Evolutionary conservation across 2,329 filamentous ascomycete species (phyloP).

Genomic region (Botrytis squamosa): DNA sequence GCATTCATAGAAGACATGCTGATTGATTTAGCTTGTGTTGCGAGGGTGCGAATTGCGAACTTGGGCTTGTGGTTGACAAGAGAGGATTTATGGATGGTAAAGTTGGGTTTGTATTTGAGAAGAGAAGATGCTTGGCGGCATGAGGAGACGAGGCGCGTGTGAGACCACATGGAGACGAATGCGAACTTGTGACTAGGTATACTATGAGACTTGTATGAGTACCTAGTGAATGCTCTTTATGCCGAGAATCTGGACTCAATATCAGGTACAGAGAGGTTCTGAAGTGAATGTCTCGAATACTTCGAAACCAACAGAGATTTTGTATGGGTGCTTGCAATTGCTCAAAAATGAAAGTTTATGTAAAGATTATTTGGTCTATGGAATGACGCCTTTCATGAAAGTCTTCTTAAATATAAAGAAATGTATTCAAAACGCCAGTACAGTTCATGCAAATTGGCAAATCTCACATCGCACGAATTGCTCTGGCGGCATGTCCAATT

Average conservation of each 20-base stretch:
- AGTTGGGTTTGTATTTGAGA: neutral
- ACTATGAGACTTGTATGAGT: neutral
- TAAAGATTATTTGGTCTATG: neutral
- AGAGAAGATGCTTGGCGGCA: neutral
- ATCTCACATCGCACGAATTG: neutral
- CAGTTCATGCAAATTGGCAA: neutral
- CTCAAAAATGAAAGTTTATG: neutral
- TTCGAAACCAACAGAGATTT: neutral
- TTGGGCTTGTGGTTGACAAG: neutral
- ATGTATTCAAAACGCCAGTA: neutral
- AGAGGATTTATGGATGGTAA: neutral
- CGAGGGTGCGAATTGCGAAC: neutral
- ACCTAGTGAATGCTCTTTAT: neutral
- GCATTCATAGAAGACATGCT: constrained; percentile 14
- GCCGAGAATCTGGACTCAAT: neutral
- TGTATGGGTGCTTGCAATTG: too few species aligned
- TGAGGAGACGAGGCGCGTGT: neutral
- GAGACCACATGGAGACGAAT: neutral
- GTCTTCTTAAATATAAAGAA: neutral
- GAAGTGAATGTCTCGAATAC: neutral
- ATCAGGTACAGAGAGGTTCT: neutral
- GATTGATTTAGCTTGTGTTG: constrained; percentile 1
- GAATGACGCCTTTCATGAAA: neutral
- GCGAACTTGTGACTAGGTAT: neutral
- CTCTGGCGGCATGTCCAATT: neutral